Base-by-base conservation (phyloP, 2,329 filamentous ascomycete genomes). In the Ophiostoma triangulosporum region DNA sequence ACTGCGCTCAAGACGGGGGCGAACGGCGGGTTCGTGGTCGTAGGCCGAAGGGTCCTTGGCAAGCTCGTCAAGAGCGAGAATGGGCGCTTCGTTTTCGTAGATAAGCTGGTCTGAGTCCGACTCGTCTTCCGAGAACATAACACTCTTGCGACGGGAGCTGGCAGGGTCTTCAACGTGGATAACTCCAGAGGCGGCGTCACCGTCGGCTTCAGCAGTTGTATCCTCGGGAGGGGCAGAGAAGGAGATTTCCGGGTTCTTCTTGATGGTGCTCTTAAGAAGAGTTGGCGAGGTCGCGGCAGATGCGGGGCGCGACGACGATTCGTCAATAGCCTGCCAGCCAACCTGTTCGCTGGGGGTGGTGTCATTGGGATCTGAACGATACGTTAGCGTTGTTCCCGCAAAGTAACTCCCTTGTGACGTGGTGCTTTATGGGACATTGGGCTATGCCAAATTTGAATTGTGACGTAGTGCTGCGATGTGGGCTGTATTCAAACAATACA, bases 311-410 rank as follows among this genome's bases (percentile, higher is more conserved):
- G 84, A 85, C 15, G 82, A 76, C 64, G 89, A 95, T 64, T 95
- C 84, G 59, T 96, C 89, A 11, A 81, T 84, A 12, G 89, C 91
- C 57, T 88, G 79, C 69, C 90, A 95, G 20, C 87, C 93, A 61
- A 95, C 81, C 64, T 97, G 86, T 62, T 97, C 91, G 61, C 86
- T 88, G 2, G 93, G 93, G 4, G 89, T 93, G 54, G 86, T 81
- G 50, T 78, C 69, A 51, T 77, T 77, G 51, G 74, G 70, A 38
- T 79, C 80, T 57, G 81, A 87, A 93, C 56, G 63, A 68, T 61
- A 64, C 60, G 50, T 29, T 45, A 43, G 38, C 38, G 38, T 12
- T 43, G 20, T 43, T 24, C 38, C 22, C 27, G 43, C 43, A 46
- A 8, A 6, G 14, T n/a, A 9, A 29, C 43, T n/a, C n/a, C 43